A percentile compares a stretch with the other conserved stretches of the same genome.
phyloP scores from a whole-genome alignment of 2,329 filamentous ascomycete species.

The Alternaria dauci region DNA sequence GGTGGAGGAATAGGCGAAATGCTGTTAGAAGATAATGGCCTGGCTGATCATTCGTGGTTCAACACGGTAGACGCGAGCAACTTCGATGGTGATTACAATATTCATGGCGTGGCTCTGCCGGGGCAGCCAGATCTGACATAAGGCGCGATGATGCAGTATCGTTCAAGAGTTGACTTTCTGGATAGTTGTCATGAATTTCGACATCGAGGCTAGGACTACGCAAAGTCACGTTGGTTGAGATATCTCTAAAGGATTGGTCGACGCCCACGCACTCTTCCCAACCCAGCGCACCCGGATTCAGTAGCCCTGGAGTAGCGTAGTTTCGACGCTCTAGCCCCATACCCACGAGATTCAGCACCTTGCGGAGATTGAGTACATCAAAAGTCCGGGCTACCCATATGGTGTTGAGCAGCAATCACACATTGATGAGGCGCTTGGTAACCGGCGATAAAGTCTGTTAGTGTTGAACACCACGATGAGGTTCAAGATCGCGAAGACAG shows the following conservation, averaged over 20 bases:
- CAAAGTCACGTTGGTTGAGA: background rate
- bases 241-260: background rate
- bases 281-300: too few species aligned
- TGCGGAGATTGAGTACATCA: too few species aligned
- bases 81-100: background rate
- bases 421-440: too few species aligned
- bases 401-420: too few species aligned
- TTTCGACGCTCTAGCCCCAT: background rate
- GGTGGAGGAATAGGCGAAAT: background rate
- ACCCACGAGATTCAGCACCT: too few species aligned
- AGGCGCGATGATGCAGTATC: background rate
- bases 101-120: background rate
- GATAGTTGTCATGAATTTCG: too few species aligned
- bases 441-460: too few species aligned
- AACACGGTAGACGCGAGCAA: background rate
- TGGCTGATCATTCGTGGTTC: background rate
- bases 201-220: background rate
- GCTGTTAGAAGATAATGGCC: rapidly evolving
- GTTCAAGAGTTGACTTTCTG: background rate
- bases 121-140: background rate
- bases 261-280: background rate
- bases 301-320: background rate
- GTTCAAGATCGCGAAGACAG: too few species aligned
- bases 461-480: too few species aligned
- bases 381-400: too few species aligned